Conservation (phyloP, 805 yeast genomes). For the Yamadazyma kitorensis region DNA sequence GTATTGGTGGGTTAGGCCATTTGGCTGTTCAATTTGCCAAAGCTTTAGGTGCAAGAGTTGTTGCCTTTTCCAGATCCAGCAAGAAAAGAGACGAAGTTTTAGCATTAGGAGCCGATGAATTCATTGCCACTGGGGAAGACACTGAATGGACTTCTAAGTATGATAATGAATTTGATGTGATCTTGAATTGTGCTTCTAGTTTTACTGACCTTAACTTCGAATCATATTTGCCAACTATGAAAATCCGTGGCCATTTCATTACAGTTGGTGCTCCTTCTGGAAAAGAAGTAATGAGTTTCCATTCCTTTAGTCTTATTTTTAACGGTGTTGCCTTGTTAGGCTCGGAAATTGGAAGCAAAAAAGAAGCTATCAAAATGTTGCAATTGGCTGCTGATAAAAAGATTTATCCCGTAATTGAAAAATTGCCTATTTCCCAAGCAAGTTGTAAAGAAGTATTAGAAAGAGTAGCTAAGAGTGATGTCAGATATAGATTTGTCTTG, state of each 20-base stretch:
- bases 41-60: slow-evolving; percentile 64
- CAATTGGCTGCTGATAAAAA: slow-evolving; percentile 34
- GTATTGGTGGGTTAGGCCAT: slow-evolving; percentile 70
- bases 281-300: slow-evolving; percentile 18
- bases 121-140: slow-evolving; percentile 51
- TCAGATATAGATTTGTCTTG: slow-evolving; percentile 54
- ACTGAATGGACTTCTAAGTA: slow-evolving; percentile 36
- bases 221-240: slow-evolving; percentile 36
- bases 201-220: slow-evolving; percentile 48
- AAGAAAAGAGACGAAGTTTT: slow-evolving; percentile 28
- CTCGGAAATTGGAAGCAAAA: slow-evolving; percentile 32
- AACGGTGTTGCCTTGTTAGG: slow-evolving; percentile 26
- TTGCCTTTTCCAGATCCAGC: slow-evolving; percentile 37
- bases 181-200: slow-evolving; percentile 53
- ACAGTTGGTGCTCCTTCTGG: slow-evolving; percentile 28
- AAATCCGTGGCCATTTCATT: slow-evolving; percentile 20
- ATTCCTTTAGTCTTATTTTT: slow-evolving; percentile 20
- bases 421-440: slow-evolving; percentile 30
- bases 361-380: slow-evolving; percentile 36
- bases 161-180: slow-evolving; percentile 43
- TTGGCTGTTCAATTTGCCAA: slow-evolving; percentile 56
- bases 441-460: slow-evolving; percentile 30
- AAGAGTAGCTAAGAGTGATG: slow-evolving; percentile 31
- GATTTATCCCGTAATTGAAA: slow-evolving; percentile 33
- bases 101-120: slow-evolving; percentile 31